phyloP scores from a whole-genome alignment of 73 alveolate genomes.

The Paramecium octaurelia region DNA sequence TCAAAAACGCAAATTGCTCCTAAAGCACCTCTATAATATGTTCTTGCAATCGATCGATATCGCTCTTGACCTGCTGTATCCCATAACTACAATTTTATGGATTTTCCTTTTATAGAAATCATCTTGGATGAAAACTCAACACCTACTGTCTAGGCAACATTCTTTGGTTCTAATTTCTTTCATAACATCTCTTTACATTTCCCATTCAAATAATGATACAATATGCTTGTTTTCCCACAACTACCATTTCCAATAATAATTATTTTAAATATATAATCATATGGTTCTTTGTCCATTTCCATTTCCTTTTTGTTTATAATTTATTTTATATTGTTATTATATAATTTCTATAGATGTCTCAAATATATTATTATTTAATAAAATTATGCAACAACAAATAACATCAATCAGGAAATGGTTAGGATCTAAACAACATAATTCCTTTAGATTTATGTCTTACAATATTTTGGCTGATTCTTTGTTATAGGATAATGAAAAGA shows the following conservation, averaged over 20 bases:
- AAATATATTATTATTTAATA: background rate
- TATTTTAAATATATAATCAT: slow-evolving; percentile 63
- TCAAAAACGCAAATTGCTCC: slow-evolving; percentile 83
- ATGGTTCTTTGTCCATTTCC: slow-evolving; percentile 58
- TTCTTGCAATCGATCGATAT: slow-evolving; percentile 82
- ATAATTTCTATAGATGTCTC: background rate
- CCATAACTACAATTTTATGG: slow-evolving; percentile 84
- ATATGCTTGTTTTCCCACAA: slow-evolving; percentile 64
- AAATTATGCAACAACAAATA: background rate
- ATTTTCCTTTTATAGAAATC: slow-evolving; percentile 71
- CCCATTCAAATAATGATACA: slow-evolving; percentile 63
- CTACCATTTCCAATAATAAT: slow-evolving; percentile 70
- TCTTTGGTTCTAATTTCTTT: slow-evolving; percentile 50
- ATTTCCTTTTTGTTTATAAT: background rate
- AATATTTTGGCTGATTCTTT: slow-evolving; percentile 37
- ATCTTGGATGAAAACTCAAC: slow-evolving; percentile 87
- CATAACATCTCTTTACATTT: slow-evolving; percentile 30
- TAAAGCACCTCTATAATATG: slow-evolving; percentile 91
- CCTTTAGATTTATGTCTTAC: slow-evolving; percentile 20
- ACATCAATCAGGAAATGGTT: background rate
- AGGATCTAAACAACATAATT: background rate
- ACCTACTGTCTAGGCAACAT: slow-evolving; percentile 76
- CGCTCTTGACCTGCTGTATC: slow-evolving; percentile 94
- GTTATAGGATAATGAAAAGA: background rate
- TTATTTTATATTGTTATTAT: background rate